These are phyloP conservation scores for Pseudogymnoascus sp. DNA, from an alignment of 2,329 filamentous ascomycete species.

Conservation along the genomic window DNA sequence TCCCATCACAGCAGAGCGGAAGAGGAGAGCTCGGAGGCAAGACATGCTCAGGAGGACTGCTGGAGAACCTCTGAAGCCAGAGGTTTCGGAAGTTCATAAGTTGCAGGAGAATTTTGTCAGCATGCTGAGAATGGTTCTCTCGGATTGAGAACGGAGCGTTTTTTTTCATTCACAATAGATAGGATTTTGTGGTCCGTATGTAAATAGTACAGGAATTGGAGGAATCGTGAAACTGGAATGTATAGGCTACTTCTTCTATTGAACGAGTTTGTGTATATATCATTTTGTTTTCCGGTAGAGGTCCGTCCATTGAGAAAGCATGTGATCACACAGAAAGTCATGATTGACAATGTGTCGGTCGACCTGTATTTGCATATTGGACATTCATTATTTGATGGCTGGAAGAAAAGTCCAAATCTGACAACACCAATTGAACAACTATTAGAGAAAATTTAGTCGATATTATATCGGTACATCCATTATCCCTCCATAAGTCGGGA, in stretches of 20 bases:
- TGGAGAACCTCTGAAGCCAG: constrained; percentile 76
- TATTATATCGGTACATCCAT: background rate
- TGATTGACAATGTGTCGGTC: background rate
- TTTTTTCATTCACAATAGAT: background rate
- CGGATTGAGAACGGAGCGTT: constrained; percentile 43
- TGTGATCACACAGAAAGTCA: background rate
- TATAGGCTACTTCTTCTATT: background rate
- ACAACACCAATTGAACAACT: background rate
- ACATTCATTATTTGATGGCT: background rate
- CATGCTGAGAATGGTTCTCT: constrained; percentile 75
- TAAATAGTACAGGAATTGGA: constrained; percentile 1
- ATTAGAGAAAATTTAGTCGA: background rate
- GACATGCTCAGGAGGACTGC: constrained; percentile 73
- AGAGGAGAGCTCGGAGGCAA: constrained; percentile 65
- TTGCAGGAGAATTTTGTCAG: constrained; percentile 69
- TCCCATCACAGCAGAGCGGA: constrained; percentile 79
- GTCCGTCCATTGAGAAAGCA: background rate
- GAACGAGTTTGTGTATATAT: background rate
- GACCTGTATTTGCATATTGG: background rate
- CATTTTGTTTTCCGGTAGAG: background rate
- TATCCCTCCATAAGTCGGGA: background rate
- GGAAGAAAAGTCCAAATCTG: background rate
- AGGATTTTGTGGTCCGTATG: background rate
- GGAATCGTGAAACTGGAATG: background rate
- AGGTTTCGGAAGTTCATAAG: constrained; percentile 70